A percentile compares a stretch with the other conserved stretches of the same genome.
Evolutionary conservation across 192 early-diverging fungal genomes (phyloP).

Genomic region (Spizellomyces sp.): DNA sequence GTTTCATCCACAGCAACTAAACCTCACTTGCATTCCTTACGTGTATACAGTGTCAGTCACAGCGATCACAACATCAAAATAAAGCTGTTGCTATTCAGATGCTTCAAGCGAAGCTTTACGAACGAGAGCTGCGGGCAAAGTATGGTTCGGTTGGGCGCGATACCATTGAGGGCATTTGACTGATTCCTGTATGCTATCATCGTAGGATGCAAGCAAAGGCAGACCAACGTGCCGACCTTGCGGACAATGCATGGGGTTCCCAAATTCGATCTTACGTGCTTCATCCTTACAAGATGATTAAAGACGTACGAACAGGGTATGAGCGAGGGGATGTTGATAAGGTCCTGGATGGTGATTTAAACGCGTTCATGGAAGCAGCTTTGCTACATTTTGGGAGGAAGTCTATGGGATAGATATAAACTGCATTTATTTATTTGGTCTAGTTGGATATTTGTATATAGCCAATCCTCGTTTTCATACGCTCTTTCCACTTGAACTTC

Average conservation of each 20-base stretch:
- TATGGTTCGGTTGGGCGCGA: slow-evolving; percentile 3
- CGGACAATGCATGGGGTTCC: slow-evolving; percentile 58
- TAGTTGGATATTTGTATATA: no score
- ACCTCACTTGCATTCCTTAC: background rate
- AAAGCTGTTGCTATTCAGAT: slow-evolving; percentile 84
- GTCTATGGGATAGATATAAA: background rate
- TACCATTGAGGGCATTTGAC: background rate
- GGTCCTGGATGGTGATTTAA: slow-evolving; percentile 57
- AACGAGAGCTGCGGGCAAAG: slow-evolving; percentile 52
- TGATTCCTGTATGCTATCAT: background rate
- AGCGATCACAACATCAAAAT: slow-evolving; percentile 94
- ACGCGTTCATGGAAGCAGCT: slow-evolving; percentile 29
- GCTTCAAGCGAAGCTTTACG: slow-evolving; percentile 70
- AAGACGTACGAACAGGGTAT: slow-evolving; percentile 56
- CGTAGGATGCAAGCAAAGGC: slow-evolving; percentile 43
- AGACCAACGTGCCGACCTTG: slow-evolving; percentile 31
- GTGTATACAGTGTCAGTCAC: slow-evolving; percentile 66
- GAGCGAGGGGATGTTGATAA: slow-evolving; percentile 46
- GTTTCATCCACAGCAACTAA: background rate
- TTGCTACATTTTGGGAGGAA: slow-evolving; percentile 4
- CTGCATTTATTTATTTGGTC: no score
- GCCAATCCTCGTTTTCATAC: no score
- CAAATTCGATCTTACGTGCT: slow-evolving; percentile 64
- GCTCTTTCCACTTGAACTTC: no score
- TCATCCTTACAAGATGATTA: slow-evolving; percentile 66